A percentile compares a stretch with the other conserved stretches of the same genome.
Conservation (phyloP, 768 basidiomycete species). For the Rhodotorula diobovata region DNA sequence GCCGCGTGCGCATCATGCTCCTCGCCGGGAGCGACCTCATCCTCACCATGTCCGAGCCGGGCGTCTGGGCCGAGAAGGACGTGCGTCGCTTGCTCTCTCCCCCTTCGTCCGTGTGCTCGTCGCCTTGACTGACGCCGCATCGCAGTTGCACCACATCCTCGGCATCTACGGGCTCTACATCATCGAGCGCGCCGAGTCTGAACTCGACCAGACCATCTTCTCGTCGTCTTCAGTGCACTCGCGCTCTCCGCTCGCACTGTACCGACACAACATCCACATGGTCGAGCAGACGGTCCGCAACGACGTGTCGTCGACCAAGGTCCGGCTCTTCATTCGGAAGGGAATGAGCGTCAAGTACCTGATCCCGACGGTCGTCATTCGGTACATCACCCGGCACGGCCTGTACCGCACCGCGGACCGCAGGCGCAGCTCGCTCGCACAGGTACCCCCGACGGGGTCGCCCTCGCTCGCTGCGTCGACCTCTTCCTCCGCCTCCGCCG, state of each 20-base stretch:
- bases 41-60: conserved; percentile 95
- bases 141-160: conserved; percentile 87
- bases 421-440: background rate
- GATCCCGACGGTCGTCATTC: conserved; percentile 80
- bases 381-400: conserved; percentile 84
- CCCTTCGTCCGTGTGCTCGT: background rate
- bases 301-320: conserved; percentile 74
- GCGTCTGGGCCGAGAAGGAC: conserved; percentile 92
- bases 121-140: background rate
- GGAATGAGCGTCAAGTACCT: conserved; percentile 64
- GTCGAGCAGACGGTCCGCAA: conserved; percentile 43
- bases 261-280: conserved; percentile 53
- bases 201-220: conserved; percentile 53
- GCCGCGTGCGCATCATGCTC: conserved; percentile 79
- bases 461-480: no score
- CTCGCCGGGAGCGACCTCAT: conserved; percentile 98
- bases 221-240: conserved; percentile 43
- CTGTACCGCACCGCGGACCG: conserved; percentile 39
- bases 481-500: no score
- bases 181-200: conserved; percentile 86
- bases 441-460: background rate
- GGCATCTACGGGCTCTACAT: conserved; percentile 92
- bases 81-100: conserved; percentile 55
- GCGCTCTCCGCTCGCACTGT: conserved; percentile 51
- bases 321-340: conserved; percentile 56